Evolutionary conservation across 2,329 filamentous ascomycete species (phyloP), one percentile per base, ranked within the genome.

Genomic region (Plenodomus lindquistii): DNA sequence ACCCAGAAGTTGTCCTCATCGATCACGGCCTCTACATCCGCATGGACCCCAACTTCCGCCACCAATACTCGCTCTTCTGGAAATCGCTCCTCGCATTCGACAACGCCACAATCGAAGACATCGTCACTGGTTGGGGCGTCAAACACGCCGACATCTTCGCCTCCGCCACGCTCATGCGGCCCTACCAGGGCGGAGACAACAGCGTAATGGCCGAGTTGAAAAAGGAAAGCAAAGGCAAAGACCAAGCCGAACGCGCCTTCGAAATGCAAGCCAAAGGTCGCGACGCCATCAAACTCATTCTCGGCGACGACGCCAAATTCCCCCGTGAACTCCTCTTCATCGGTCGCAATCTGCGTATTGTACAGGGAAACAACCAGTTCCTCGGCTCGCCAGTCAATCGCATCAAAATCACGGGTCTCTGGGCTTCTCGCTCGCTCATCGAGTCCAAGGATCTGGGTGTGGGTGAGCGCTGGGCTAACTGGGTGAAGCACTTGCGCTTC

Each of bases 11-110:
- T 22, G 93, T 97, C 1, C 85, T 99, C 29, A 96, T 99, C 68
- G 94, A 99, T 73, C 94, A 99, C 73, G 94, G 94, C 0, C 84
- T 99, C 5, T 99, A 99, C 75, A 90, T 97, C 46, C 87, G 89
- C 72, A 94, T 97, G 89, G 80, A 84, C 19, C 86, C 88, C 1
- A 78, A 84, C 50, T 96, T 97, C 76, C 84, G 91, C 10, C 86
- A 87, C 65, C 85, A 97, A 70, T 97, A 97, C 72, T 85, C 86
- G 16, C 78, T 84, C 3, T 94, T 99, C 77, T 99, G 94, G 94
- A 96, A 95, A 73, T 86, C 88, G 0, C 83, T 99, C 10, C 85
- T 97, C 78, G 91, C 91, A 0, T 94, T 97, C 59, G 94, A 99
- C 78, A 96, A 97, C 73, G 77, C 81, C 18, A 89, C 88, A 2